Evolutionary conservation across 139 green algal genomes (phyloP).

Genomic region (Astrephomene gubernaculifera): DNA sequence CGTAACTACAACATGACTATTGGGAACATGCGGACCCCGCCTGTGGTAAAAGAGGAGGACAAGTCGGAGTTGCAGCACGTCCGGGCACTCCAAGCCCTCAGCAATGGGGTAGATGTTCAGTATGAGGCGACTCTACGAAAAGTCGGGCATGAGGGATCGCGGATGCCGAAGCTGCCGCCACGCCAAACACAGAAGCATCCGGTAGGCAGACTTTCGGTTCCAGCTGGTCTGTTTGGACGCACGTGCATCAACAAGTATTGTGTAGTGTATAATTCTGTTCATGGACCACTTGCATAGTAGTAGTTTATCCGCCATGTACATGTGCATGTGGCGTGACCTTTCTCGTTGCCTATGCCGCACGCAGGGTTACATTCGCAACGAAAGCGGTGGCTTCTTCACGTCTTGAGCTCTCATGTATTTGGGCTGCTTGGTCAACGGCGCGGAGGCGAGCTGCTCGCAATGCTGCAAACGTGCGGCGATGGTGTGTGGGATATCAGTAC

Average conservation of each 20-base stretch:
- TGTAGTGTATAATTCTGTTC: no score
- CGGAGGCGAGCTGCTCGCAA: background rate
- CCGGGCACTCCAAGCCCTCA: constrained; percentile 31
- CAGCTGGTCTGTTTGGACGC: no score
- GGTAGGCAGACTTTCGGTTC: background rate
- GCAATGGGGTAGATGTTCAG: constrained; percentile 34
- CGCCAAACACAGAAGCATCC: constrained; percentile 49
- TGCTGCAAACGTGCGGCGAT: no score
- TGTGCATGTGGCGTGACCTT: no score
- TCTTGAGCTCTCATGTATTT: no score
- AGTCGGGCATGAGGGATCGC: constrained; percentile 34
- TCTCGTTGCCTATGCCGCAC: background rate
- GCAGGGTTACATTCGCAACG: constrained; percentile 51
- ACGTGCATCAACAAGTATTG: no score
- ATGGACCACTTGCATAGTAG: no score
- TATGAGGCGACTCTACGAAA: constrained; percentile 42
- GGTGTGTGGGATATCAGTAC: no score
- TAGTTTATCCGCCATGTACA: no score
- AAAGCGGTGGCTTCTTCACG: constrained; percentile 49
- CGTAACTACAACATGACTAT: constrained; percentile 20
- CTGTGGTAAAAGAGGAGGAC: constrained; percentile 29
- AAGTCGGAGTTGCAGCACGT: constrained; percentile 30
- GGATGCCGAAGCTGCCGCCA: constrained; percentile 31
- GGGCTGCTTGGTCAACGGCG: no score
- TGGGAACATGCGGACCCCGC: background rate